Base-by-base conservation (phyloP, 208 protist genomes). In the Leishmania braziliensis region DNA sequence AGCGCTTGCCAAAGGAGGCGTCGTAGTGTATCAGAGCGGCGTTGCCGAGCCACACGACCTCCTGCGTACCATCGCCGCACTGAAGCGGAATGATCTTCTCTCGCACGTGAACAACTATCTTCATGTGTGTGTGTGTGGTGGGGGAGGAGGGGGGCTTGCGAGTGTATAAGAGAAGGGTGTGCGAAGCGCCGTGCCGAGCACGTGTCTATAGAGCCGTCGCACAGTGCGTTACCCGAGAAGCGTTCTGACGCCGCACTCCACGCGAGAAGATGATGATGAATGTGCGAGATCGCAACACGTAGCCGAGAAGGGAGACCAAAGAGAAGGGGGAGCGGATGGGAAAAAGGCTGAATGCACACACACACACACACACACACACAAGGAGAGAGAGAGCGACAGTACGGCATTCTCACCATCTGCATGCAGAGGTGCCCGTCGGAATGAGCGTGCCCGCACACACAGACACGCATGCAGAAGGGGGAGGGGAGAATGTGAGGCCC, bases 21-120 rank as follows among this genome's bases (percentile, higher is more conserved):
- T 98, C 93, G 86, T 98, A 98, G 77, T 95, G 93, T n/a, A 96
- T 88, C 90, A 98, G 95, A 1, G 93, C 95, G 4, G 94, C 95
- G 78, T 95, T 91, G 63, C 91, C 93, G 9, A 98, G 88, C 94
- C 95, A 98, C 48, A 86, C 78, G 16, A 97, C 86, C 48, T 90
- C 74, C 86, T 98, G 95, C 36, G 90, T 95, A 78, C 95, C 95
- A 78, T 96, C 92, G 29, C 95, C 95, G 80, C 95, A 98, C 83
- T 97, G 87, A 43, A 97, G 83, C 1, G 79, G 51, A 69, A 98
- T 95, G 20, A 96, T 78, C 79, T 96, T 97, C 73, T 96, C 95
- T 9, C 93, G 80, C 8, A 98, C 91, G 78, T 98, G 95, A 4
- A 97, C 92, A 76, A 88, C 90, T 8, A 98, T 88, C 58, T 90